phyloP scores from a whole-genome alignment of 768 basidiomycete species.

The Leucosporidium yakuticum region DNA sequence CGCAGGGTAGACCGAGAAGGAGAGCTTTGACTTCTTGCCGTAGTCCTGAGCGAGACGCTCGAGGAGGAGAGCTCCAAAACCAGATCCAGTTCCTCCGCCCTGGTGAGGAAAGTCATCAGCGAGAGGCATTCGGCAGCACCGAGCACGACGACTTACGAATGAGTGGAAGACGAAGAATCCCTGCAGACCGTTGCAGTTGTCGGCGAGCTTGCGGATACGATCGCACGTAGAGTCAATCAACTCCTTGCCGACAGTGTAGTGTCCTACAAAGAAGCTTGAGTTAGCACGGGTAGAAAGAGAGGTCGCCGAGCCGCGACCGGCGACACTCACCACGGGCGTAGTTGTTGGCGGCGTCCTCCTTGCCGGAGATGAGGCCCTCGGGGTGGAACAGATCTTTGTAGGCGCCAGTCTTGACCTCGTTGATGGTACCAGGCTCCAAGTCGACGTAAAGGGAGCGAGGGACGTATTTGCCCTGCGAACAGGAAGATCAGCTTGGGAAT shows the following conservation, averaged over 20 bases:
- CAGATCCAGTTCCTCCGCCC: slow-evolving; percentile 98
- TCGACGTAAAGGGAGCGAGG: slow-evolving; percentile 96
- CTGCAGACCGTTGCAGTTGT: slow-evolving; percentile 95
- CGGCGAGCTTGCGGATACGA: slow-evolving; percentile 89
- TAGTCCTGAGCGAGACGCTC: slow-evolving; percentile 97
- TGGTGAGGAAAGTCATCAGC: background rate
- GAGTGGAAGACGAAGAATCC: slow-evolving; percentile 99
- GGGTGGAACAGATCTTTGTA: slow-evolving; percentile 99
- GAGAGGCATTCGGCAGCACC: background rate
- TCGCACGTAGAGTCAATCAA: slow-evolving; percentile 96
- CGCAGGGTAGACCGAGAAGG: slow-evolving; percentile 57
- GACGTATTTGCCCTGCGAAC: slow-evolving; percentile 46
- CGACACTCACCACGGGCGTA: slow-evolving; percentile 60
- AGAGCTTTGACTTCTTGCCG: slow-evolving; percentile 95
- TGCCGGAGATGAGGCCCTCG: slow-evolving; percentile 94
- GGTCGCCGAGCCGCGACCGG: background rate
- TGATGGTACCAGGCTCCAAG: slow-evolving; percentile 84
- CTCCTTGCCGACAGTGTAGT: slow-evolving; percentile 98
- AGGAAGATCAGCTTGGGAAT: too few species aligned
- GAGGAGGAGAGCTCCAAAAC: slow-evolving; percentile 93
- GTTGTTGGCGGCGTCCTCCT: slow-evolving; percentile 99
- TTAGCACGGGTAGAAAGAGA: background rate
- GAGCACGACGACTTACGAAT: slow-evolving; percentile 48
- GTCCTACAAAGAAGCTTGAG: slow-evolving; percentile 50
- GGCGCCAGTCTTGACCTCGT: slow-evolving; percentile 89